Evolutionary conservation across 2,329 filamentous ascomycete species (phyloP).

Genomic region (Penicillium janthinellum): DNA sequence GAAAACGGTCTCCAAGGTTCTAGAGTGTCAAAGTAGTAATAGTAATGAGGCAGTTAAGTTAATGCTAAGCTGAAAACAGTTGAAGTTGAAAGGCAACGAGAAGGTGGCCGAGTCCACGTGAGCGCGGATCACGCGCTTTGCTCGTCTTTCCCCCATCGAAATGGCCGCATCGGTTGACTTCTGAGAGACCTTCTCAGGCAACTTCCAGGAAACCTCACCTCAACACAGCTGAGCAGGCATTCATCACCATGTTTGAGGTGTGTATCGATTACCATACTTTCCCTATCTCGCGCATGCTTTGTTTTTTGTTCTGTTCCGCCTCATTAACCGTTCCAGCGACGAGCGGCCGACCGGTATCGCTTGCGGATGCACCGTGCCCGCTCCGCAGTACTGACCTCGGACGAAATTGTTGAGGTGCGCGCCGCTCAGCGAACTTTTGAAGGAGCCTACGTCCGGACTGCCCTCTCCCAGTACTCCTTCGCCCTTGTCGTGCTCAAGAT

Average conservation of each 20-base stretch:
- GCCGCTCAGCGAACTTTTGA: conserved; percentile 96
- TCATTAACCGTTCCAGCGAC: conserved; percentile 49
- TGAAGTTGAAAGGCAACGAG: not conserved
- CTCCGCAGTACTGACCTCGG: conserved; percentile 76
- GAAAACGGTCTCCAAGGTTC: not conserved
- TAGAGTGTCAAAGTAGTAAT: not conserved
- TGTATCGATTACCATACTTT: conserved; percentile 4
- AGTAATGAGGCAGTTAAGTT: not conserved
- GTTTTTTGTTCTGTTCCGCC: not conserved
- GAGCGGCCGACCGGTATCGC: conserved; percentile 73
- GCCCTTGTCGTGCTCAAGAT: conserved; percentile 93
- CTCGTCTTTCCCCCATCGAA: not conserved
- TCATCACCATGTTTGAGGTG: conserved; percentile 34
- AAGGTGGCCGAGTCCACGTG: conserved; percentile 11
- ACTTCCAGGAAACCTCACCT: not conserved
- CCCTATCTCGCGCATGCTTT: too few relatives aligned
- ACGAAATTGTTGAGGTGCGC: conserved; percentile 90
- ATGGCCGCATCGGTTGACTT: not conserved
- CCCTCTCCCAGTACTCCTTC: conserved; percentile 92
- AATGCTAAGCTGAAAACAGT: conserved; percentile 1
- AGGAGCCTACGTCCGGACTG: conserved; percentile 93
- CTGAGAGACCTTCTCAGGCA: not conserved
- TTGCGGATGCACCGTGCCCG: conserved; percentile 81
- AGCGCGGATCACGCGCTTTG: conserved; percentile 3
- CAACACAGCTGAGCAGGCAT: not conserved